phyloP scores from a whole-genome alignment of 257 asterid genomes.

The Thymus quinquecostatus region DNA sequence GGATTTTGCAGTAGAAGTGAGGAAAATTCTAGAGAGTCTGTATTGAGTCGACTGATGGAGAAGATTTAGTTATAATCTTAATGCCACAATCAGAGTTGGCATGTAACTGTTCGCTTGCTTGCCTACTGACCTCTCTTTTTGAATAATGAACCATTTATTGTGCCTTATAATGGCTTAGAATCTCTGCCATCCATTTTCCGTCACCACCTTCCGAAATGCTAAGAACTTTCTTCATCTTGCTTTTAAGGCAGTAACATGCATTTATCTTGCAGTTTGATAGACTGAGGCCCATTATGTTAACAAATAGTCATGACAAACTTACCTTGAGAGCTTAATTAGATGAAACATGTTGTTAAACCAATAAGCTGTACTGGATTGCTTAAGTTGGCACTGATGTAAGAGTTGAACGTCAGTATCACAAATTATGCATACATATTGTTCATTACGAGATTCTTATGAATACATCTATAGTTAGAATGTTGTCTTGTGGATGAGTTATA shows the following conservation, averaged over 20 bases:
- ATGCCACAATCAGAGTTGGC: not conserved
- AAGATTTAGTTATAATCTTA: not conserved
- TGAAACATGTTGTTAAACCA: not conserved
- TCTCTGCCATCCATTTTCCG: not conserved
- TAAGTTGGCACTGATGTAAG: not conserved
- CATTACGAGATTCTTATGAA: not conserved
- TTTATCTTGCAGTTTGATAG: not conserved
- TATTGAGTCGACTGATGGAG: not conserved
- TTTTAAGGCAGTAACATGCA: not conserved
- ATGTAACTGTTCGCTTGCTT: not conserved
- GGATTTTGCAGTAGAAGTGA: not conserved
- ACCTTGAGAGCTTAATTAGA: constrained; percentile 8
- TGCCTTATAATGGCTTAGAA: constrained; percentile 1
- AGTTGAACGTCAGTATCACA: not conserved
- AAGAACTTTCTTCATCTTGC: not conserved
- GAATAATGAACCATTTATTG: not conserved
- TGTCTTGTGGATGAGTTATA: constrained; percentile 1
- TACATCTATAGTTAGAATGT: not conserved
- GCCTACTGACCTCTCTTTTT: constrained; percentile 16
- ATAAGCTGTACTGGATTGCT: not conserved
- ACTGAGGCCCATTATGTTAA: not conserved
- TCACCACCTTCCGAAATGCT: not conserved
- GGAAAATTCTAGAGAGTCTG: constrained; percentile 7
- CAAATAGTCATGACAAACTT: not conserved
- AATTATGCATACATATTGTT: not conserved